Percentiles rank a stretch among this genome's conserved stretches.
These are phyloP conservation scores for Polyporus arcularius DNA, from an alignment of 768 basidiomycete genomes.

Conservation along the genomic window DNA sequence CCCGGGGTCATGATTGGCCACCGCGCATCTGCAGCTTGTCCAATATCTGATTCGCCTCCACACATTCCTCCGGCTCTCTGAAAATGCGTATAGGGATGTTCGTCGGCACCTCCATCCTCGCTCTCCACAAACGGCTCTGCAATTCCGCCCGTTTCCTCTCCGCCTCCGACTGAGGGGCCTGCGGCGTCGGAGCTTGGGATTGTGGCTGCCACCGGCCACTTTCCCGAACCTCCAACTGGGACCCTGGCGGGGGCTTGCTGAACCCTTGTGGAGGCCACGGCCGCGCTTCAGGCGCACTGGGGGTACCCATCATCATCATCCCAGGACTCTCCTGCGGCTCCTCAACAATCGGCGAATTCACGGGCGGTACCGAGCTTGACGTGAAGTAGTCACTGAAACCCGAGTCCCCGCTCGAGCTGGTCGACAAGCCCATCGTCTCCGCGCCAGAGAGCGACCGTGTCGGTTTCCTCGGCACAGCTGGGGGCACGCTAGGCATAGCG, in stretches of 20 bases:
- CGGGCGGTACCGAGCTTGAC: conserved; percentile 5
- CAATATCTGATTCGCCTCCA: conserved; percentile 48
- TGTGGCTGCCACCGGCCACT: conserved; percentile 8
- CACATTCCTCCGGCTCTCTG: conserved; percentile 66
- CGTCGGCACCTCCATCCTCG: conserved; percentile 57
- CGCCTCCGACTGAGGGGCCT: conserved; percentile 41
- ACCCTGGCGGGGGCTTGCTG: conserved; percentile 1
- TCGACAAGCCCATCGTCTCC: neutral
- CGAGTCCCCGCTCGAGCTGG: neutral
- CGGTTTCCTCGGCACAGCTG: conserved; percentile 1
- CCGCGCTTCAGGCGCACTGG: neutral
- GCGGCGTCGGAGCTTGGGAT: conserved; percentile 1
- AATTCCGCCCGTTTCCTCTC: conserved; percentile 60
- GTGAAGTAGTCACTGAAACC: conserved; percentile 16
- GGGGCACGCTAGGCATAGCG: conserved; percentile 4
- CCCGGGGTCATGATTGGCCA: neutral
- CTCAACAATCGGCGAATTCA: conserved; percentile 22
- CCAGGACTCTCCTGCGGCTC: conserved; percentile 22
- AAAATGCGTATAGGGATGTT: conserved; percentile 67
- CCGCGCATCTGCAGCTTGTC: conserved; percentile 11
- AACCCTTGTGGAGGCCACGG: neutral
- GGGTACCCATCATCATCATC: neutral
- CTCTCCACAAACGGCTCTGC: conserved; percentile 65
- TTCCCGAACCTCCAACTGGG: conserved; percentile 8
- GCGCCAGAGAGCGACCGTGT: conserved; percentile 17